Percentiles rank a stretch among this genome's conserved stretches.
Conservation (phyloP, 495 filamentous ascomycete species). For the Pyronema omphalodes region DNA sequence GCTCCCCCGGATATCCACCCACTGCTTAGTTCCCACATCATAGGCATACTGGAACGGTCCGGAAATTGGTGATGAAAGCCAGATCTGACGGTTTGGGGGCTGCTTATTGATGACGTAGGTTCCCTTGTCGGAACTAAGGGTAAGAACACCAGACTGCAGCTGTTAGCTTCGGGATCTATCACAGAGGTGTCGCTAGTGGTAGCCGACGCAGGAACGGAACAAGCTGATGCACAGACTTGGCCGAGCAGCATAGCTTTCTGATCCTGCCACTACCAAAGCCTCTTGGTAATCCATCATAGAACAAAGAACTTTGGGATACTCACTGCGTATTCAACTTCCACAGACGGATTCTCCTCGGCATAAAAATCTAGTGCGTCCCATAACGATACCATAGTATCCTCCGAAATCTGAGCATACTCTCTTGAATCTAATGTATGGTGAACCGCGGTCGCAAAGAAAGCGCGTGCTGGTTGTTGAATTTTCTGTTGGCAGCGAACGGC, state of each 20-base stretch:
- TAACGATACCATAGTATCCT: background rate
- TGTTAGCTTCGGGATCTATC: background rate
- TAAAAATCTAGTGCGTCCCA: background rate
- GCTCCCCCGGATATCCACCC: constrained; percentile 65
- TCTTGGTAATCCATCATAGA: too few relatives aligned
- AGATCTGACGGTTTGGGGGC: constrained; percentile 91
- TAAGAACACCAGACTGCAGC: constrained; percentile 53
- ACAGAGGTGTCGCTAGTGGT: background rate
- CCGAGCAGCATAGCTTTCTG: too few relatives aligned
- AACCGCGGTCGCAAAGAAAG: too few relatives aligned
- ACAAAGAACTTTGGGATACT: constrained; percentile 8
- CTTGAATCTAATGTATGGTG: too few relatives aligned
- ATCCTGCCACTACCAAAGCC: too few relatives aligned
- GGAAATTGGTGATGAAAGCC: constrained; percentile 81
- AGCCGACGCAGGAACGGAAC: background rate
- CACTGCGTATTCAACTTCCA: constrained; percentile 44
- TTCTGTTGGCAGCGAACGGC: background rate
- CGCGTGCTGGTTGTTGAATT: background rate
- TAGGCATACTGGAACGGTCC: constrained; percentile 89
- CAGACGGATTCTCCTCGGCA: background rate
- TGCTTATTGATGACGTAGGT: constrained; percentile 95
- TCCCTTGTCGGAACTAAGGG: constrained; percentile 45
- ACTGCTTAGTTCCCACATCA: constrained; percentile 49
- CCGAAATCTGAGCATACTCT: background rate
- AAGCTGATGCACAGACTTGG: background rate